Base-by-base conservation (phyloP, 2,329 filamentous ascomycete genomes). In the Zymoseptoria tritici region DNA sequence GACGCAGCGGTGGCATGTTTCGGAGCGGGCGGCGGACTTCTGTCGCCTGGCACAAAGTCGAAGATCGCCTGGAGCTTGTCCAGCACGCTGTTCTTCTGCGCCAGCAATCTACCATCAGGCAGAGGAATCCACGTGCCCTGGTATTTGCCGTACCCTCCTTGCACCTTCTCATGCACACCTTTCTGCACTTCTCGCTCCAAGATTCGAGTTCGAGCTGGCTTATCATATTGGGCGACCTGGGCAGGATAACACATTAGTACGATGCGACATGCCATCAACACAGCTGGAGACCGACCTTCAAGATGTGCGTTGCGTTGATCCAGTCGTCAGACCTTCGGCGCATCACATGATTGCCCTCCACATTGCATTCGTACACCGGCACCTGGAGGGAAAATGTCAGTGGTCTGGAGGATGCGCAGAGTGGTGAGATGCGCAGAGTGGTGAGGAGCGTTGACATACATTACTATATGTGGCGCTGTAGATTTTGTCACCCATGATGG, bases 231-330 rank as follows among this genome's bases (percentile, higher is more conserved):
- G 63, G 94, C 94, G 49, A 95, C 52, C 52, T 53, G 13, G 9
- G 22, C 22, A 22, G n/a, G 9, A 11, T 3, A 53, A 16, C 29
- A 16, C n/a, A 19, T 29, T n/a, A 29, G 22, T 53, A 53, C 9
- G 16, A 26, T 29, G 20, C 20, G 52, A 29, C 13, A 24, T 24
- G 11, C 8, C 7, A 4, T 53, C 52, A 9, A 31, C 36, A 13
- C 4, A n/a, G 13, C 16, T 46, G 11, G 13, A 46, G 36, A 53
- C 52, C 13, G n/a, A 53, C 91, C 73, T 99, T 99, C 54, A 99
- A 80, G 61, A 99, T 97, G 73, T 99, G 94, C 57, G 94, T 99
- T n/a, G 94, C 94, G 80, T 99, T 99, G 78, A 99, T 94, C 91
- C 93, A 99, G 76, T 97, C 86, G 75, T 99, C 94, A 57, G 86